Conservation (phyloP, 208 protist genomes). For the Leishmania amazonensis region DNA sequence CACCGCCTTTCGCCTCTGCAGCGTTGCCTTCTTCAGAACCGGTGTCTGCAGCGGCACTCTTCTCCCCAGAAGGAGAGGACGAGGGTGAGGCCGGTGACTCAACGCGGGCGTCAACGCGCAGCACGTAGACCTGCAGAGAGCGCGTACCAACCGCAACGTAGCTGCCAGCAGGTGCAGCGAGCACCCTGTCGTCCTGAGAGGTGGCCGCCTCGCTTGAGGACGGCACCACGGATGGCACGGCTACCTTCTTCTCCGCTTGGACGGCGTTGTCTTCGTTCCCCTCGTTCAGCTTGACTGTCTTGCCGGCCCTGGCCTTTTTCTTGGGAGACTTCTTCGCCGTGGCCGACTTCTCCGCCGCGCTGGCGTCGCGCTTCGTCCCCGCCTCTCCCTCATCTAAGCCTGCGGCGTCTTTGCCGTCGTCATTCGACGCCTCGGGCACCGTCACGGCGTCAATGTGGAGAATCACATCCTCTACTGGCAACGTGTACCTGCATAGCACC, state of each 20-base stretch:
- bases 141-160: constrained; percentile 87
- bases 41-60: not conserved
- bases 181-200: constrained; percentile 13
- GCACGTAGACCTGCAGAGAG: constrained; percentile 77
- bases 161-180: constrained; percentile 48
- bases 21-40: not conserved
- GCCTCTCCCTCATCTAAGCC: constrained; percentile 8
- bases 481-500: constrained; percentile 67
- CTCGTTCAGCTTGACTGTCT: not conserved
- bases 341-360: not conserved
- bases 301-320: not conserved
- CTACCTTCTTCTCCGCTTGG: not conserved
- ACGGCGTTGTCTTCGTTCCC: not conserved
- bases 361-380: constrained; percentile 7
- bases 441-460: constrained; percentile 82
- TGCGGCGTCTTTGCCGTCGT: not conserved
- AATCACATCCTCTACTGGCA: constrained; percentile 86
- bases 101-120: constrained; percentile 51
- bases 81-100: constrained; percentile 5
- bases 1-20: not conserved
- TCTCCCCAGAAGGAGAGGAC: not conserved
- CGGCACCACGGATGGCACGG: not conserved
- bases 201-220: not conserved
- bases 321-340: not conserved
- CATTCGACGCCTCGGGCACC: constrained; percentile 20